Evolutionary conservation across 441 rosid genomes (phyloP).

Genomic region (Gossypium gossypioides): DNA sequence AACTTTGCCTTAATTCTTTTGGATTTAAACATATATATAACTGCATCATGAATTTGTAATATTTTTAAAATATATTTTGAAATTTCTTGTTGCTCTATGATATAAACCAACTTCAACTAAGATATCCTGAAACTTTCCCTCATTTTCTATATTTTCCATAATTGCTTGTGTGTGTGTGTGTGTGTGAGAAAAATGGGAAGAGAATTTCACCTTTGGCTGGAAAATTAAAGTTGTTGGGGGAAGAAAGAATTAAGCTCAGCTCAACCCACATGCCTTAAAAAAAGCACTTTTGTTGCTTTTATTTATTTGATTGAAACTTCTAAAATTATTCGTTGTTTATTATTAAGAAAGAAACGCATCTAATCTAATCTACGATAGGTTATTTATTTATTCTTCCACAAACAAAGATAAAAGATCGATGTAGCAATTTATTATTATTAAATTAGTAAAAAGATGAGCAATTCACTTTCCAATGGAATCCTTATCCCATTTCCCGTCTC

Average conservation of each 20-base stretch:
- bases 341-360: not conserved
- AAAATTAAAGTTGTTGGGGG: not conserved
- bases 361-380: not conserved
- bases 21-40: not conserved
- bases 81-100: not conserved
- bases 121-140: not conserved
- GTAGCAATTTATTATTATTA: too few relatives aligned
- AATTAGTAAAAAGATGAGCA: not conserved
- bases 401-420: not conserved
- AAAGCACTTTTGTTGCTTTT: not conserved
- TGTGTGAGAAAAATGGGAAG: not conserved
- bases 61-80: not conserved
- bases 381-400: not conserved
- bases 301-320: not conserved
- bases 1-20: not conserved
- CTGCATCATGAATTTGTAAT: not conserved
- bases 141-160: not conserved
- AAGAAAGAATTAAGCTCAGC: not conserved
- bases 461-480: not conserved
- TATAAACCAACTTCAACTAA: not conserved
- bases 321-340: not conserved
- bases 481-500: not conserved
- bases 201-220: not conserved
- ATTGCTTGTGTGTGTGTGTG: not conserved
- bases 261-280: not conserved